Evolutionary conservation across 768 basidiomycete species (phyloP), one percentile per base, ranked within the genome.

Genomic region (Clitopilus hobsonii): DNA sequence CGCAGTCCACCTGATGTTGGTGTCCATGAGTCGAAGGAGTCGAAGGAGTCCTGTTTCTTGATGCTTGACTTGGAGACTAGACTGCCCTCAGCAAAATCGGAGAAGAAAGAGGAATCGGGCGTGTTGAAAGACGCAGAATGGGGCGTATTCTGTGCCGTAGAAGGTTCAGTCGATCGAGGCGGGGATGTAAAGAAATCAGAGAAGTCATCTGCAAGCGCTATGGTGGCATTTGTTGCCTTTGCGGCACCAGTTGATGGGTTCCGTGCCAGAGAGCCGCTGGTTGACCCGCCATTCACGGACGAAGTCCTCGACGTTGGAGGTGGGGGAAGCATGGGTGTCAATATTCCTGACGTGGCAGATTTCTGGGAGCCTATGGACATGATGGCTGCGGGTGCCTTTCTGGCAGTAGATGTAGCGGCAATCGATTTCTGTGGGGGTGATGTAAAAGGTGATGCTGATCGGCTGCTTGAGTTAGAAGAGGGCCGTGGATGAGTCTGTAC

Each of bases 101-200:
- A 62, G 38, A 63, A 61, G 38, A 56, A 55, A 54, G 62, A 59
- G 64, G 56, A 65, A 53, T 58, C 60, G 56, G 52, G 63, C 47
- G 63, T 64, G 55, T 58, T 62, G 50, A 59, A 54, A 23, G 52
- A 48, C 18, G 55, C 51, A 18, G 63, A 56, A 22, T 55, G 50
- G 22, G 53, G 52, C 28, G 58, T 45, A 20, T 20, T 45, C 11
- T 45, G 41, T 45, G 16, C 5, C 5, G 41, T 4, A 18, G 6
- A 18, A 5, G 16, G 41, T 45, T 18, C 10, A 45, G 22, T 28
- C 20, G 38, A 16, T 26, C 26, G 27, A 36, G 63, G 50, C 5
- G 73, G 59, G 22, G 73, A 69, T 3, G 71, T 67, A 52, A 69
- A 57, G 60, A 81, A 79, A 32, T 82, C 81, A 5, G 78, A 71